Evolutionary conservation across 2,329 filamentous ascomycete species (phyloP), one percentile per base, ranked within the genome.

Genomic region (Pseudogymnoascus sp.): DNA sequence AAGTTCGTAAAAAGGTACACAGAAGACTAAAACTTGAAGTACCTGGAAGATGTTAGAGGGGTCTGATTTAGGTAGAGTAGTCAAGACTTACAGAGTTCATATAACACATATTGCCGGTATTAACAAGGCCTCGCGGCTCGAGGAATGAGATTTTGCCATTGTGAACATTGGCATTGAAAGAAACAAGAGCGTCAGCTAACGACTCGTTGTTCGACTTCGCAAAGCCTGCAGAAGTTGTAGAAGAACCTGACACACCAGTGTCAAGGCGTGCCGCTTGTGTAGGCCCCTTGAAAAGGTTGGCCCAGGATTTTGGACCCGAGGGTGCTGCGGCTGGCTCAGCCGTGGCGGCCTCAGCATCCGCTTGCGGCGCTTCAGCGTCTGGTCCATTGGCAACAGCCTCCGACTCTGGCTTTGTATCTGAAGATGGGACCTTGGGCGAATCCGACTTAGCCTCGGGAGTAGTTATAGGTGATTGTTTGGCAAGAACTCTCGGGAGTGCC

Each of bases 61-160:
- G 21, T 7, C 58, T 31, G 33, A 60, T 39, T 27, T 58, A 13
- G 13, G 13, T 21, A 55, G 15, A 33, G 25, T 15, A 59, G 9
- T 58, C 7, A 33, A 13, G n/a, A 78, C 90, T 77, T 81, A 96
- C 93, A 66, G 94, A 97, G 79, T 97, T 99, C 94, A 99, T 97
- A 77, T 99, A 99, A 76, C 94, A 99, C 90, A 97, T 95, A 73
- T 99, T 97, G 59, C 94, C 94, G 40, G 93, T 95, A 76, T 99
- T 99, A 68, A 96, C 89, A 71, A 99, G 82, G 58, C 94, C 94
- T 67, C 93, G 85, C 59, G 94, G 94, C 76, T 97, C 91, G 59
- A 99, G 81, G 71, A 97, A 97, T 15, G 88, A 80, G 67, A 93
- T 79, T 69, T 88, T 90, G 37, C 75, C 73, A 65, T 78, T 76